Base-by-base conservation (phyloP, 2,329 filamentous ascomycete species). In the Exophiala mesophila region DNA sequence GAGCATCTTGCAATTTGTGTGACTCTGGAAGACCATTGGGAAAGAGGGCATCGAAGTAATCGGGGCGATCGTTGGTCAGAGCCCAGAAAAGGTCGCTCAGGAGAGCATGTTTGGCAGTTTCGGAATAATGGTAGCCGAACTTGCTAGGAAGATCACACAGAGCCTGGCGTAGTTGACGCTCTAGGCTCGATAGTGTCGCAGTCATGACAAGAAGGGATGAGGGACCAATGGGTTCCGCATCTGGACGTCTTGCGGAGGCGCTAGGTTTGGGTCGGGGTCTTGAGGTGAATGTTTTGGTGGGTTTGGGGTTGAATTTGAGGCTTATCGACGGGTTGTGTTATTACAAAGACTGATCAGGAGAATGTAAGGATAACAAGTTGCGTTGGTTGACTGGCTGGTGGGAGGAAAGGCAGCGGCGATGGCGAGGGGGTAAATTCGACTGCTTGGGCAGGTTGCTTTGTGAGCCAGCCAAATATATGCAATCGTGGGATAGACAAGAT, bases 41-140 rank as follows among this genome's bases (percentile, higher is more conserved):
- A 59, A 98, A 98, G 57, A 98, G 78, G 13, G 88, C 74, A 36
- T 74, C 72, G 60, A 97, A 72, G 58, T 89, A 82, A 50, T 89
- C 82, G 44, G 77, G 70, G 47, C 80, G 80, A 50, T 85, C 80
- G 47, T 80, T 83, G 21, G 87, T 85, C 56, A 98, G 78, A 39
- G 85, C 94, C 70, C 80, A 85, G 68, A 97, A 98, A 41, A 98
- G 82, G 44, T 80, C 80, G 58, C 80, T 74, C 42, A 94, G 70
- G 21, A 98, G 80, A 50, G 85, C 78, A 47, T 76, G 75, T 50
- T 78, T 76, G 39, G 89, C 88, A 34, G 78, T 69, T 39, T 82
- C 73, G 30, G 75, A 81, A 67, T 89, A 98, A 49, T 84, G 82
- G 67, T 87, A 85, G 52, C 76, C 72, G 70, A 85, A 82, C 53